phyloP scores from a whole-genome alignment of 2,329 filamentous ascomycete species.

The Xylariaceae sp. region DNA sequence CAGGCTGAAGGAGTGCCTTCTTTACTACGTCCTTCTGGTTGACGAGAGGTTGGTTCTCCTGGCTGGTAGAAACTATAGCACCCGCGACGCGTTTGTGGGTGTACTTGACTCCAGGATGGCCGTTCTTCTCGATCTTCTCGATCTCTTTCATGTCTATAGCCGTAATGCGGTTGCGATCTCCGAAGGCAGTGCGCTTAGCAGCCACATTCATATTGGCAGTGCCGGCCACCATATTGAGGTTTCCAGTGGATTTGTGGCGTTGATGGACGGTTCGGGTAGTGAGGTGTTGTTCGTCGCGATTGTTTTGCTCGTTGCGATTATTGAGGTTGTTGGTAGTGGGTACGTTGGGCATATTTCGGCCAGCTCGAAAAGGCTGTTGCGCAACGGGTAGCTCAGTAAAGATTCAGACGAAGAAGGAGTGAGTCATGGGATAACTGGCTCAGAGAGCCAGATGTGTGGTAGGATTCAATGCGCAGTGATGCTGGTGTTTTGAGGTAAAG shows the following conservation, averaged over 20 bases:
- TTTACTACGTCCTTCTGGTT: constrained; percentile 22
- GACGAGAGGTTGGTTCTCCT: constrained; percentile 40
- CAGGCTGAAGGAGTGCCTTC: constrained; percentile 37
- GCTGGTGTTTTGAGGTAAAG: no score
- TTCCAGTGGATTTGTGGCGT: constrained; percentile 74
- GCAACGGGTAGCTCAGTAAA: constrained; percentile 14
- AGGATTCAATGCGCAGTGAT: no score
- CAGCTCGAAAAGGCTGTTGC: constrained; percentile 64
- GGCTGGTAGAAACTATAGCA: constrained; percentile 30
- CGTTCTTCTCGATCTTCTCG: constrained; percentile 15
- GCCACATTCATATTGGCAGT: constrained; percentile 57
- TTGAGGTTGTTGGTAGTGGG: constrained; percentile 34
- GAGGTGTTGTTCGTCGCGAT: constrained; percentile 56
- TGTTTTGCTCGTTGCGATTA: constrained; percentile 66
- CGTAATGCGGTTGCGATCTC: constrained; percentile 59
- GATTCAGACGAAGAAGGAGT: background rate
- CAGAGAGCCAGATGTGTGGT: no score
- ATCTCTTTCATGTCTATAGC: constrained; percentile 46
- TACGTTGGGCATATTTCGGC: constrained; percentile 51
- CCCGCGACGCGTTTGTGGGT: constrained; percentile 18
- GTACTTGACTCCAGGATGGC: constrained; percentile 32
- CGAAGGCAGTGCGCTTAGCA: constrained; percentile 75
- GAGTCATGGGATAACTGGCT: no score
- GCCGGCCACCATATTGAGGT: constrained; percentile 49
- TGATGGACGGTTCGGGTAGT: constrained; percentile 65